Conservation (phyloP, 2,329 filamentous ascomycete species). For the Fusarium sp. region DNA sequence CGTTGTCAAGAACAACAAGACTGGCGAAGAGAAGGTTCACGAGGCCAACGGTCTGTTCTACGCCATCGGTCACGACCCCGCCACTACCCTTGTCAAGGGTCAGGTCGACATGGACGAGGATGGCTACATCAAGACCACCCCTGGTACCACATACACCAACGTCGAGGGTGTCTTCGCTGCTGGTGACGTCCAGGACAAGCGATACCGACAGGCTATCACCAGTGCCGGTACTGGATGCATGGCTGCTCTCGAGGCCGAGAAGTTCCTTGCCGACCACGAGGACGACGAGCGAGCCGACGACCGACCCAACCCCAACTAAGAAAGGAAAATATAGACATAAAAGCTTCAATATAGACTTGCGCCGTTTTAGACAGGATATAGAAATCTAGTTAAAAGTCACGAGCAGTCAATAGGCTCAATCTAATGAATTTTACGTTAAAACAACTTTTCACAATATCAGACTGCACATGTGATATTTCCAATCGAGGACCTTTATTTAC, state of each 20-base stretch:
- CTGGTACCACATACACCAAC: conserved; percentile 89
- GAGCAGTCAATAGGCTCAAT: conserved; percentile 30
- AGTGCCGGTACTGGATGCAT: conserved; percentile 96
- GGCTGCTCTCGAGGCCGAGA: conserved; percentile 95
- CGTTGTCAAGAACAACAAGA: conserved; percentile 81
- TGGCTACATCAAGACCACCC: conserved; percentile 89
- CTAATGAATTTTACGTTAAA: conserved; percentile 14
- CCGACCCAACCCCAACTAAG: conserved; percentile 27
- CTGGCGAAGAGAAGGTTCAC: conserved; percentile 82
- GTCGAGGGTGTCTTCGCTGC: conserved; percentile 94
- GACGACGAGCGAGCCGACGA: conserved; percentile 29
- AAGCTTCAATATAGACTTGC: conserved; percentile 39
- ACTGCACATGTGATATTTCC: neutral
- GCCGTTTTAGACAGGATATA: conserved; percentile 38
- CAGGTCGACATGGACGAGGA: conserved; percentile 90
- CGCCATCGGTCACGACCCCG: conserved; percentile 95
- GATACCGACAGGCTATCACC: conserved; percentile 96
- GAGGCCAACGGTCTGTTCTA: conserved; percentile 96
- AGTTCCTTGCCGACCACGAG: conserved; percentile 84
- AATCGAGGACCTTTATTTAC: neutral
- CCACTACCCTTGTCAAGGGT: conserved; percentile 88
- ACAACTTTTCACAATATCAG: neutral
- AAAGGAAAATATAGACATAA: conserved; percentile 16
- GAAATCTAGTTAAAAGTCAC: conserved; percentile 29
- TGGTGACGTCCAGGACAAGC: conserved; percentile 98